Percentiles rank a stretch among this genome's conserved stretches.
Conservation (phyloP, 441 rosid species). For the Populus trichocarpa region DNA sequence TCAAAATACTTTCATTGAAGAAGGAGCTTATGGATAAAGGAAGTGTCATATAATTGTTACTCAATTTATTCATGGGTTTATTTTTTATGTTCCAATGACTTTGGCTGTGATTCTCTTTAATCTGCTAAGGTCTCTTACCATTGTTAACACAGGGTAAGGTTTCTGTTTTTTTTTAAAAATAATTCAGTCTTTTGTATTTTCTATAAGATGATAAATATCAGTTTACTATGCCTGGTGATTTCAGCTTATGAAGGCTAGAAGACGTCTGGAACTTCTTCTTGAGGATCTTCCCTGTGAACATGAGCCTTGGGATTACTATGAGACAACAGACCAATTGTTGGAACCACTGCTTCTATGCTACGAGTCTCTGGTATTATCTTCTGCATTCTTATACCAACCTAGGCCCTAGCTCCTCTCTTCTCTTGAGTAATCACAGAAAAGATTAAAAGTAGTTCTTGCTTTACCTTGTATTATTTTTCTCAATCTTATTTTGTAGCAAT, state of each 20-base stretch:
- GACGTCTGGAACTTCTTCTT: conserved; percentile 77
- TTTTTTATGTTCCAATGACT: neutral
- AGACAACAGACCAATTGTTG: conserved; percentile 72
- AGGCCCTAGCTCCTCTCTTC: neutral
- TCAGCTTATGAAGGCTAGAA: conserved; percentile 82
- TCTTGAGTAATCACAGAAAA: neutral
- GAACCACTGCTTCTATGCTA: conserved; percentile 86
- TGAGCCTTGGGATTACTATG: conserved; percentile 76
- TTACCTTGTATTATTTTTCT: conserved; percentile 15
- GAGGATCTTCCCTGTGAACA: conserved; percentile 91
- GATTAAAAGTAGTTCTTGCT: conserved; percentile 7
- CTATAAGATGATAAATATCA: conserved; percentile 6
- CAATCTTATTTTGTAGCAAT: conserved; percentile 52
- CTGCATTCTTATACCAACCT: conserved; percentile 1
- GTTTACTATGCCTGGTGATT: conserved; percentile 22
- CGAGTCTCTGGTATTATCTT: conserved; percentile 69
- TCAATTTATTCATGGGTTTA: neutral
- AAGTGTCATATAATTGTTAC: neutral
- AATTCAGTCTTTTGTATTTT: neutral
- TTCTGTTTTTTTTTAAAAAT: neutral
- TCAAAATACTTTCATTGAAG: neutral
- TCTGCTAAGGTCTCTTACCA: neutral
- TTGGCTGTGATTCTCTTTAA: neutral
- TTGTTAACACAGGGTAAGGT: neutral
- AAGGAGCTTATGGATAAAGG: neutral